Evolutionary conservation across 2,329 filamentous ascomycete genomes (phyloP).

Genomic region (Botryotinia convoluta): DNA sequence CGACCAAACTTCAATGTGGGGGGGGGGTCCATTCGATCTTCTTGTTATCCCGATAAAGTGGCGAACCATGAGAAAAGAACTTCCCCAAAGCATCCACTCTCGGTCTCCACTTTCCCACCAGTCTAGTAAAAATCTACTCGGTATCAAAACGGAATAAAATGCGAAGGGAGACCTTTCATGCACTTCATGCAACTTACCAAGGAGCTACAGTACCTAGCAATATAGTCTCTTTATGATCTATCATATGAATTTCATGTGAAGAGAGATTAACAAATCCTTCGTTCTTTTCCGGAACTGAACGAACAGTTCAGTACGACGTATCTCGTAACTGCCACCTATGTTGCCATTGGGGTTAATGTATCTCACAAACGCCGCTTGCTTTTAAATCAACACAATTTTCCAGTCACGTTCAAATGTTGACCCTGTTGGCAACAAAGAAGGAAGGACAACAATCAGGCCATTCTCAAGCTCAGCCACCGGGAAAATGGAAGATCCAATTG

Average conservation of each 20-base stretch:
- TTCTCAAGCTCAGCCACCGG: neutral
- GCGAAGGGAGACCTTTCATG: neutral
- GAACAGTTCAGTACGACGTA: neutral
- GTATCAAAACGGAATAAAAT: slow-evolving; percentile 1
- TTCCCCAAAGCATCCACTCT: slow-evolving; percentile 1
- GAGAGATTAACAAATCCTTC: neutral
- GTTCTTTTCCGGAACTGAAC: neutral
- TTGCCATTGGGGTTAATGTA: neutral
- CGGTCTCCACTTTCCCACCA: slow-evolving; percentile 7
- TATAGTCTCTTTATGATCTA: slow-evolving; percentile 9
- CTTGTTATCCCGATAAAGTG: slow-evolving; percentile 7
- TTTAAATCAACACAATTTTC: slow-evolving; percentile 4
- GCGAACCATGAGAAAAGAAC: neutral
- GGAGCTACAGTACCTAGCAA: neutral
- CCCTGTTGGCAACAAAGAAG: neutral
- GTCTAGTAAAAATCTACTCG: slow-evolving; percentile 7
- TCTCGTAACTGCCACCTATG: slow-evolving; percentile 4
- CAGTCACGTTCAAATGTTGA: neutral
- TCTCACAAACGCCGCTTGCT: neutral
- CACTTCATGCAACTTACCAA: neutral
- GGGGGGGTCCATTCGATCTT: neutral
- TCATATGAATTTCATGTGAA: slow-evolving; percentile 1
- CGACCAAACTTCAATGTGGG: slow-evolving; percentile 5
- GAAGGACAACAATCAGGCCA: neutral
- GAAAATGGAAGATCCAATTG: neutral